phyloP scores from a whole-genome alignment of 768 basidiomycete genomes.

The Kwoniella mangroviensis region DNA sequence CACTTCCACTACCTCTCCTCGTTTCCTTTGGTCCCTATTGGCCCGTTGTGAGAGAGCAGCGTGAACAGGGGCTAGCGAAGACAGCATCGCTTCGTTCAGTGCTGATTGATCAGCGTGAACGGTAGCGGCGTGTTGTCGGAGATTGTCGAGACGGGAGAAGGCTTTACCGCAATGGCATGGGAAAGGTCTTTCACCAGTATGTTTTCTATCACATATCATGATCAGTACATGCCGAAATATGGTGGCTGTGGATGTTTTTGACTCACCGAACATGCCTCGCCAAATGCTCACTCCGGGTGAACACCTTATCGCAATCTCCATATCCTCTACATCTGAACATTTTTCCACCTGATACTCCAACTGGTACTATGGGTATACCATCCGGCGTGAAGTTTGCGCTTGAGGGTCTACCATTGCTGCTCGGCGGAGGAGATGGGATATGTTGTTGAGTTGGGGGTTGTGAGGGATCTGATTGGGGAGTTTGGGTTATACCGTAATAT shows the following conservation, averaged over 20 bases:
- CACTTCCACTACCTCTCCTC: conserved; percentile 56
- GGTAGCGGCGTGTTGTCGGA: conserved; percentile 95
- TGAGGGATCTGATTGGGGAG: conserved; percentile 23
- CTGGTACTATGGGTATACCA: conserved; percentile 49
- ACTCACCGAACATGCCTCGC: conserved; percentile 90
- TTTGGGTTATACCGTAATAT: conserved; percentile 44
- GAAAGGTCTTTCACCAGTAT: conserved; percentile 96
- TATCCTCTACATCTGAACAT: conserved; percentile 95
- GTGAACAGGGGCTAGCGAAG: conserved; percentile 54
- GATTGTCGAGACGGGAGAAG: conserved; percentile 93
- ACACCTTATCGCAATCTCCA: conserved; percentile 95
- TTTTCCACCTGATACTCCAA: conserved; percentile 62
- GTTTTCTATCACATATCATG: conserved; percentile 68
- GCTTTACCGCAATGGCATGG: conserved; percentile 93
- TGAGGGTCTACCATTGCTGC: conserved; percentile 35
- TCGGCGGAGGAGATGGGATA: conserved; percentile 47
- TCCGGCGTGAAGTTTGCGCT: conserved; percentile 46
- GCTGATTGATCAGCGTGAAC: conserved; percentile 84
- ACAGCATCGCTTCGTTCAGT: conserved; percentile 55
- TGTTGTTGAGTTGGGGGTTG: conserved; percentile 25
- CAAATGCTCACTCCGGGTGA: conserved; percentile 91
- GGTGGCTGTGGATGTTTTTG: neutral
- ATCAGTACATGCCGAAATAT: neutral
- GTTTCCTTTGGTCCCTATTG: conserved; percentile 52
- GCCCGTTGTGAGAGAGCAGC: conserved; percentile 53